Conservation (phyloP, 1,139 yeast genomes). For the Yamadazyma triangularis region DNA sequence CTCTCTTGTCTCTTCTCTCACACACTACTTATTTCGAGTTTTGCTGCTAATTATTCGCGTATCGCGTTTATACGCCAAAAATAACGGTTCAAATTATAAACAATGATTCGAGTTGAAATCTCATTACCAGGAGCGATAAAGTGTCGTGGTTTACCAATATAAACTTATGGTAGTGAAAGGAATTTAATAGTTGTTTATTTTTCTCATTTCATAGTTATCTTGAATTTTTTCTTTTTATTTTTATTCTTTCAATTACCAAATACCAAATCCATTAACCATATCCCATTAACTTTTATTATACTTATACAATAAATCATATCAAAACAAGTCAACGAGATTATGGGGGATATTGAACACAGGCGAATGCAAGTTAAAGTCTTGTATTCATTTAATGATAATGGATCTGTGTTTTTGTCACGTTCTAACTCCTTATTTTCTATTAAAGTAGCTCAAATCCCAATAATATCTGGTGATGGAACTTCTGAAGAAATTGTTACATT, state of each 20-base stretch:
- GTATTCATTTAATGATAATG: slow-evolving; percentile 56
- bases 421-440: slow-evolving; percentile 42
- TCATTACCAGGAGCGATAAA: background rate
- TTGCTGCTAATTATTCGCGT: too few relatives aligned
- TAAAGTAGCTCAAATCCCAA: slow-evolving; percentile 38
- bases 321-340: slow-evolving; percentile 2
- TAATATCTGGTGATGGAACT: slow-evolving; percentile 17
- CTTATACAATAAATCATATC: too few relatives aligned
- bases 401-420: slow-evolving; percentile 55
- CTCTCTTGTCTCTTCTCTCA: too few relatives aligned
- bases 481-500: slow-evolving; percentile 37
- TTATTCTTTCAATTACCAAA: too few relatives aligned
- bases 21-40: too few relatives aligned
- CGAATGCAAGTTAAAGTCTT: slow-evolving; percentile 53
- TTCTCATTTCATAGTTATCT: too few relatives aligned
- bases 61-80: background rate
- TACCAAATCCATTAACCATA: too few relatives aligned
- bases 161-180: too few relatives aligned
- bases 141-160: background rate
- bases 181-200: too few relatives aligned
- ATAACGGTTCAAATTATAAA: background rate
- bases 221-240: too few relatives aligned
- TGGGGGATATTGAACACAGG: slow-evolving; percentile 25
- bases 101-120: too few relatives aligned
- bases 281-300: too few relatives aligned